Evolutionary conservation across 805 yeast genomes (phyloP).

Genomic region (Yarrowia sp.): DNA sequence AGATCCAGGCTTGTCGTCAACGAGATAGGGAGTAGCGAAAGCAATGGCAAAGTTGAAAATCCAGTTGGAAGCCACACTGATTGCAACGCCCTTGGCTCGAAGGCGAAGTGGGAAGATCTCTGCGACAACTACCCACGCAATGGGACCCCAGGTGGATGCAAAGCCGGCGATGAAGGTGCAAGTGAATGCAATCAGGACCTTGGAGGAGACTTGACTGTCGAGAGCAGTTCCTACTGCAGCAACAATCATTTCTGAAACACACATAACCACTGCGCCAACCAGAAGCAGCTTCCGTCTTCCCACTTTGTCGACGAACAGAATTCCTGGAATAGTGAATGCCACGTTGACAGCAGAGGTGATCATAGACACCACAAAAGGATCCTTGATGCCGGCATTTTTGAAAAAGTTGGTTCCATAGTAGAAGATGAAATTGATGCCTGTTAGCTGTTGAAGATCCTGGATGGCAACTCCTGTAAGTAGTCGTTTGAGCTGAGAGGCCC

Average conservation of each 20-base stretch:
- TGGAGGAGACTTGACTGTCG: constrained; percentile 45
- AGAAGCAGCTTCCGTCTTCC: constrained; percentile 69
- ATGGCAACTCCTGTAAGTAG: constrained; percentile 51
- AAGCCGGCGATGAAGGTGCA: constrained; percentile 58
- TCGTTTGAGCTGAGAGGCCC: constrained; percentile 34
- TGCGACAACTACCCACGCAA: constrained; percentile 64
- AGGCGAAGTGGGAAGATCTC: constrained; percentile 64
- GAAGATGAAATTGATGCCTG: constrained; percentile 86
- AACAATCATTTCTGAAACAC: constrained; percentile 59
- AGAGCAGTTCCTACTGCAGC: constrained; percentile 52
- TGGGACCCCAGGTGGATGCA: constrained; percentile 55
- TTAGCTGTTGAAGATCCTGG: constrained; percentile 73
- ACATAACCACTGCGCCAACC: constrained; percentile 74
- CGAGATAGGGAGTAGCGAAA: constrained; percentile 34
- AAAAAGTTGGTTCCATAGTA: constrained; percentile 86
- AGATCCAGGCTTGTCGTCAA: constrained; percentile 48
- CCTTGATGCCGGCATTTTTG: constrained; percentile 58
- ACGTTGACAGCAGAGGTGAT: constrained; percentile 69
- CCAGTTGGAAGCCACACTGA: constrained; percentile 68
- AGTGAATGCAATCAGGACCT: constrained; percentile 49
- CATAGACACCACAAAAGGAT: constrained; percentile 58
- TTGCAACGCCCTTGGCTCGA: constrained; percentile 66
- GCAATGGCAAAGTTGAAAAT: constrained; percentile 43
- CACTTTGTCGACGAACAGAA: constrained; percentile 67
- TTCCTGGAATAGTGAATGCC: constrained; percentile 70